Base-by-base conservation (phyloP, 345 rosid genomes). In the Kernera saxatilis region DNA sequence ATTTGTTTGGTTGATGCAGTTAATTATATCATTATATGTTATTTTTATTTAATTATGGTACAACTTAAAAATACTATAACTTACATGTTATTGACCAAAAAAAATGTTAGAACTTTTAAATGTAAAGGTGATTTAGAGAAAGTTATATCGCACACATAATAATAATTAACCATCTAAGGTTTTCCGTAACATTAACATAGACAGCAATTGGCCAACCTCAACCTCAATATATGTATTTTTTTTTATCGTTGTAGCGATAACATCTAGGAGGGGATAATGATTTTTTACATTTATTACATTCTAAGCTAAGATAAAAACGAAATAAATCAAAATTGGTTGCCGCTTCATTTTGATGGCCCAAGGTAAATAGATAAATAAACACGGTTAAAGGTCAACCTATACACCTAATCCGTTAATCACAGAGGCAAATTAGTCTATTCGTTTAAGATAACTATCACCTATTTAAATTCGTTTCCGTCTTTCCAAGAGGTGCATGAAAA, bases 301-400 rank as follows among this genome's bases (percentile, higher is more conserved):
- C 21, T 63, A 71, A 41, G 76, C 54, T 30, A 72, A 41, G 27
- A 18, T 64, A 13, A 43, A 64, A 41, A 30, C 14, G 29, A 17
- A 22, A 23, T 1, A 32, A 32, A 64, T 45, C 32, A 46, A 19
- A 33, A 1, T 25, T 60, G 67, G 58, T 70, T 70, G 40, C 21
- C 15, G 9, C n/a, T 44, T 5, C 30, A 21, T 13, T 21, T 30
- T 32, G 36, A 56, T 68, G 33, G 14, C 54, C 12, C 29, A 53
- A 59, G 39, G 41, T 15, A 41, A 52, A 72, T 53, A 49, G 70
- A 52, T 72, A 64, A 44, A 52, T 72, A 64, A 44, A 72, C 40
- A 63, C 29, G 30, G 64, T 17, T 33, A 40, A 52, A 14, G 23
- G 56, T 64, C 61, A 61, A 46, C 49, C 9, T 69, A 22, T 32